Conservation (phyloP, 2,329 filamentous ascomycete genomes). For the Colletotrichum endophyticum region DNA sequence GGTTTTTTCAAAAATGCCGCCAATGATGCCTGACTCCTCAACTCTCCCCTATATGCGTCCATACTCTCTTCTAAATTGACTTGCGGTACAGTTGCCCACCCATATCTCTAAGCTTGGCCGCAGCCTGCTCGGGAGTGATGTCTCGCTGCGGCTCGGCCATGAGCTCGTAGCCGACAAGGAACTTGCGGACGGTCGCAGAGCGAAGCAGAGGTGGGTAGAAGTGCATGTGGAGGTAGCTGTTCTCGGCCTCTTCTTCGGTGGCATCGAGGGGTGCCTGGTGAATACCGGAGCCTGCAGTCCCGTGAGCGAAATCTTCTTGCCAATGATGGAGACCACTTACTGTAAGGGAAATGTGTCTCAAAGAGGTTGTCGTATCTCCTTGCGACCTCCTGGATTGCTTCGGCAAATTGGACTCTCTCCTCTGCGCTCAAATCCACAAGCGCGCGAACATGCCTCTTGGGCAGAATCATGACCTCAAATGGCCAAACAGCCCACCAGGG, state of each 20-base stretch:
- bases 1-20: background rate
- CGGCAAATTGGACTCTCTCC: slow-evolving; percentile 78
- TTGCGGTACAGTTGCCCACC: slow-evolving; percentile 86
- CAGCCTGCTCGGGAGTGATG: slow-evolving; percentile 96
- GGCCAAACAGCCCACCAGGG: slow-evolving; percentile 99
- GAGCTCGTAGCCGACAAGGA: slow-evolving; percentile 94
- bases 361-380: slow-evolving; percentile 96
- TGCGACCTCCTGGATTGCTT: slow-evolving; percentile 86
- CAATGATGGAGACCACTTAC: slow-evolving; percentile 48
- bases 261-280: slow-evolving; percentile 92
- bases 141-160: slow-evolving; percentile 98
- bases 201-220: slow-evolving; percentile 95
- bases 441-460: slow-evolving; percentile 82
- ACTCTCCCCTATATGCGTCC: background rate
- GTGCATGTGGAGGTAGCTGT: slow-evolving; percentile 93
- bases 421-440: slow-evolving; percentile 78
- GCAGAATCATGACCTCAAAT: slow-evolving; percentile 90
- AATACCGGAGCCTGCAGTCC: slow-evolving; percentile 76
- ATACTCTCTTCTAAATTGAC: slow-evolving; percentile 40
- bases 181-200: slow-evolving; percentile 93
- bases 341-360: slow-evolving; percentile 96
- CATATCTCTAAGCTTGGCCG: slow-evolving; percentile 75
- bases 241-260: slow-evolving; percentile 81
- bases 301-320: slow-evolving; percentile 19
- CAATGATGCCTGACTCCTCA: background rate